These are phyloP conservation scores for Clausena lansium DNA, from an alignment of 345 rosid genomes.

Conservation along the genomic window DNA sequence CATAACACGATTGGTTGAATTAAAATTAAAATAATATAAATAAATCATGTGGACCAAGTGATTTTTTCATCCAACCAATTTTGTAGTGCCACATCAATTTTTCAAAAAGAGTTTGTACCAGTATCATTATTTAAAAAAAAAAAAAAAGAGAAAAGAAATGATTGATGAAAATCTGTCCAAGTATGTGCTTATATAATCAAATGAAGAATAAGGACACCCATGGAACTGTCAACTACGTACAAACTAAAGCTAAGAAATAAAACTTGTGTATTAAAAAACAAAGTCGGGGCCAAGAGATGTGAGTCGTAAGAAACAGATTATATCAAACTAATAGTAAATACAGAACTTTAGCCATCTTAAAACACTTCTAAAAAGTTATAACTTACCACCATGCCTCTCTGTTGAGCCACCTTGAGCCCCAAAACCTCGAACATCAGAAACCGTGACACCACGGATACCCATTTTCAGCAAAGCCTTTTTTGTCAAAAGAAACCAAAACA, in stretches of 20 bases:
- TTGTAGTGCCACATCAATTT: no score
- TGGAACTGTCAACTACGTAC: neutral
- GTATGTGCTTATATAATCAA: neutral
- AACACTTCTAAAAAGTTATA: neutral
- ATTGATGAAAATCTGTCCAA: neutral
- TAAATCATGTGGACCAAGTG: no score
- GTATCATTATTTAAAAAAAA: no score
- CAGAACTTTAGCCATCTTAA: neutral
- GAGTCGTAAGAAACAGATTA: neutral
- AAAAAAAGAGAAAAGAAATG: neutral
- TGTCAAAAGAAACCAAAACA: slow-evolving; percentile 17
- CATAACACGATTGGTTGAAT: no score
- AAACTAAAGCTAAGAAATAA: neutral
- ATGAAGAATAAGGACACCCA: neutral
- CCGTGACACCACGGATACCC: slow-evolving; percentile 85
- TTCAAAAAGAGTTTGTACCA: no score
- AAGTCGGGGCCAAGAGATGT: neutral
- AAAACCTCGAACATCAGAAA: slow-evolving; percentile 86
- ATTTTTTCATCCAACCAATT: no score
- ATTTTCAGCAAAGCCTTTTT: slow-evolving; percentile 68
- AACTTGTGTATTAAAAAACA: neutral
- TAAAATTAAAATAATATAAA: no score
- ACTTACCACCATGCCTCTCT: slow-evolving; percentile 83
- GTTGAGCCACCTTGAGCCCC: slow-evolving; percentile 90
- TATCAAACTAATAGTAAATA: neutral